Evolutionary conservation across 2,329 filamentous ascomycete species (phyloP).

Genomic region (Phialocephala sp.): DNA sequence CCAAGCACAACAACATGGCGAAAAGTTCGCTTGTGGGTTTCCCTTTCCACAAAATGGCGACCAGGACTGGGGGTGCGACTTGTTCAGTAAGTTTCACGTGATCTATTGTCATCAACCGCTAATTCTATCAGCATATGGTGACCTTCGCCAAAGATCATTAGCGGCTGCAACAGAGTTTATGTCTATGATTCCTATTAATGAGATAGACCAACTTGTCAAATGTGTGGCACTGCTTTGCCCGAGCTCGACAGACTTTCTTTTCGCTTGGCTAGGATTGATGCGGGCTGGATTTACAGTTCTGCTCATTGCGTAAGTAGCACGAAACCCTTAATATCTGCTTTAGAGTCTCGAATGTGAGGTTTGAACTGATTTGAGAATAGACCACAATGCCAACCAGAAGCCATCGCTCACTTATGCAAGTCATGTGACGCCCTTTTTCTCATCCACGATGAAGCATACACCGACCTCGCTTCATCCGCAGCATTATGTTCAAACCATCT

Average conservation of each 20-base stretch:
- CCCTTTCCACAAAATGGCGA: slow-evolving; percentile 41
- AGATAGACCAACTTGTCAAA: background rate
- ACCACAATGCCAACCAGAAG: slow-evolving; percentile 45
- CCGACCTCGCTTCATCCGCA: background rate
- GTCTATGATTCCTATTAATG: too few species aligned
- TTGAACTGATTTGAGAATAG: slow-evolving; percentile 40
- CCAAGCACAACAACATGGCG: slow-evolving; percentile 48
- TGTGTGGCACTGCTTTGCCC: slow-evolving; percentile 59
- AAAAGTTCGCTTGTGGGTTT: slow-evolving; percentile 57
- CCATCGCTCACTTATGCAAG: background rate
- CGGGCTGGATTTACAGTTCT: slow-evolving; percentile 59
- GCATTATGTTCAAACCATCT: background rate
- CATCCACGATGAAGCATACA: slow-evolving; percentile 4
- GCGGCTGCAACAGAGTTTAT: background rate
- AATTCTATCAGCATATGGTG: background rate
- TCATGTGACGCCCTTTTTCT: background rate
- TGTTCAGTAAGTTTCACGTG: slow-evolving; percentile 24
- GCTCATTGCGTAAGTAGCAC: slow-evolving; percentile 55
- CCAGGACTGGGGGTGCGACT: slow-evolving; percentile 16
- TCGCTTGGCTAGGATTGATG: slow-evolving; percentile 65
- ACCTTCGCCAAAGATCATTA: background rate
- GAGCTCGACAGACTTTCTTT: slow-evolving; percentile 62
- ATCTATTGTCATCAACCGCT: background rate
- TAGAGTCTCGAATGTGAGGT: background rate
- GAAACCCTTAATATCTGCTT: background rate